Conservation (phyloP, 2,329 filamentous ascomycete genomes). For the Trichothecium roseum region DNA sequence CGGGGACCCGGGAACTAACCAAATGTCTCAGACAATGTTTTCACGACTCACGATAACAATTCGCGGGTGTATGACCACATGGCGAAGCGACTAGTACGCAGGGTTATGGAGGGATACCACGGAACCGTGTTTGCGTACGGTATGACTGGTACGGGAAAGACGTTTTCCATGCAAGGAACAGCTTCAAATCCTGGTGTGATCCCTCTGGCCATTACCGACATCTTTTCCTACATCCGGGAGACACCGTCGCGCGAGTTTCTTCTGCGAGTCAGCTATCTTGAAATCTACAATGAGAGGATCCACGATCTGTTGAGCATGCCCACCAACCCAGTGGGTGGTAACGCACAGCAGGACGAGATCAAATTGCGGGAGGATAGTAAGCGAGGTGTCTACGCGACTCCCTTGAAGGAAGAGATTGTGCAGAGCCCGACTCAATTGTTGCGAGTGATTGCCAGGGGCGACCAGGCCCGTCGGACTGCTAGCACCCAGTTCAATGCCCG, state of each 20-base stretch:
- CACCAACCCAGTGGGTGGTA: constrained; percentile 41
- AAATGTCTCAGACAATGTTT: constrained; percentile 71
- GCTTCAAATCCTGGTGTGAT: constrained; percentile 93
- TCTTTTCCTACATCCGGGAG: constrained; percentile 97
- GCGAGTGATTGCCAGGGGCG: constrained; percentile 87
- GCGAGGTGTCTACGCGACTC: constrained; percentile 89
- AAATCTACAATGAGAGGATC: constrained; percentile 98
- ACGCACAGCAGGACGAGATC: constrained; percentile 72
- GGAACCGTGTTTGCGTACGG: constrained; percentile 98
- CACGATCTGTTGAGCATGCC: constrained; percentile 82
- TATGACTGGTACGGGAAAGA: constrained; percentile 98
- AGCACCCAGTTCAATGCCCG: constrained; percentile 96
- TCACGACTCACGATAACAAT: constrained; percentile 88
- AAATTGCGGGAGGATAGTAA: constrained; percentile 95
- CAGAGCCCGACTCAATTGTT: constrained; percentile 93
- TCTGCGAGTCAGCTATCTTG: constrained; percentile 90
- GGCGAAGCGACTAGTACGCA: constrained; percentile 84
- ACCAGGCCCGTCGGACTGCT: constrained; percentile 79
- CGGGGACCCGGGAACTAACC: constrained; percentile 10
- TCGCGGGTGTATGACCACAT: constrained; percentile 87
- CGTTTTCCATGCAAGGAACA: constrained; percentile 98
- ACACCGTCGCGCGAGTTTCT: constrained; percentile 91
- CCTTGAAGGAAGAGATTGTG: constrained; percentile 95
- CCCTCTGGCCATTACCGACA: constrained; percentile 92
- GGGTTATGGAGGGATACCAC: constrained; percentile 98